phyloP scores from a whole-genome alignment of 2,329 filamentous ascomycete species.

The Colletotrichum sp. region DNA sequence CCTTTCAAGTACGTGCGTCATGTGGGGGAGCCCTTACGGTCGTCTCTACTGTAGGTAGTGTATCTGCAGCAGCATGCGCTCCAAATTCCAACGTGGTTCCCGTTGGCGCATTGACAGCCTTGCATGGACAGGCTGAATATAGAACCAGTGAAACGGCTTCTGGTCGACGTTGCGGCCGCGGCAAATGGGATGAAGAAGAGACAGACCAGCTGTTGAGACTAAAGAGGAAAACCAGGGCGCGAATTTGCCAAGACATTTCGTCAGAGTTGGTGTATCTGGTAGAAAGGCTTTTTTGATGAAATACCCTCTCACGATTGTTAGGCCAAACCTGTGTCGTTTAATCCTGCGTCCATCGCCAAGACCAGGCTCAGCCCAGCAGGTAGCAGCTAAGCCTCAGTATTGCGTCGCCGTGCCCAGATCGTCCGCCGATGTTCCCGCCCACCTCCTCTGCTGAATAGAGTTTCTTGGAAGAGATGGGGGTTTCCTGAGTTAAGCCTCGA shows the following conservation, averaged over 20 bases:
- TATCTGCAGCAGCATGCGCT: neutral
- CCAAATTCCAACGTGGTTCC: neutral
- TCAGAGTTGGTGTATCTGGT: conserved; percentile 6
- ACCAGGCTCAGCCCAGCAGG: neutral
- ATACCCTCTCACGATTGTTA: neutral
- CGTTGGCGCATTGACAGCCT: neutral
- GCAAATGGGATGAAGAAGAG: neutral
- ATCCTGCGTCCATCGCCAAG: neutral
- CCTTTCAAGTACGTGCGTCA: neutral
- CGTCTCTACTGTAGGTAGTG: neutral
- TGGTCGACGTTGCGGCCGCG: neutral
- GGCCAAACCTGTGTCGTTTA: neutral
- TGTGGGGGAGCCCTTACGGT: neutral
- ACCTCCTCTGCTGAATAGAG: neutral
- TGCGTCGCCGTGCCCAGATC: conserved; percentile 4
- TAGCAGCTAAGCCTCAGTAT: conserved; percentile 11
- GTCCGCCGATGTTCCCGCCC: neutral
- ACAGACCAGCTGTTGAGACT: neutral
- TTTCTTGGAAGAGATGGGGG: neutral
- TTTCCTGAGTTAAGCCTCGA: neutral
- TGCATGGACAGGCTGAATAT: neutral
- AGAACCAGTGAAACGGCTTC: conserved; percentile 9
- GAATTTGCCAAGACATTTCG: neutral
- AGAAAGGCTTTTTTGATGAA: conserved; percentile 1
- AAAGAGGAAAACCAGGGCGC: neutral